Evolutionary conservation across 495 filamentous ascomycete species (phyloP).

Genomic region (Tuber brumale): DNA sequence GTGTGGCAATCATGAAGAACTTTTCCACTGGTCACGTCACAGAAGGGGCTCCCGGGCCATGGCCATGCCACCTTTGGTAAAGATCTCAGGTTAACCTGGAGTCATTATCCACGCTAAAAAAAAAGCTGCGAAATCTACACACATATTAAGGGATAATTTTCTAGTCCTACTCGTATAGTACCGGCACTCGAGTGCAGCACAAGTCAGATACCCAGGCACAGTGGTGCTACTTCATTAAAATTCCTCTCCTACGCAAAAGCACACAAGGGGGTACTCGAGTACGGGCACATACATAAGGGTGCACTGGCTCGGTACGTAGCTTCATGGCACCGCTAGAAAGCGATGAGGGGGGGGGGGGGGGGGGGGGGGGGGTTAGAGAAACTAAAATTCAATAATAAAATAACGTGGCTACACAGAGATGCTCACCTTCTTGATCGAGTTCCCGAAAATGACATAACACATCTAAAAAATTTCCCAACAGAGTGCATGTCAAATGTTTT

Average conservation of each 20-base stretch:
- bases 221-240: neutral
- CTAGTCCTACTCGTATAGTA: neutral
- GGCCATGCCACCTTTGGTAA: too few species aligned
- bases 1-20: too few species aligned
- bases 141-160: neutral
- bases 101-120: too few species aligned
- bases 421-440: conserved; percentile 1
- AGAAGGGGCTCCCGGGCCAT: too few species aligned
- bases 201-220: neutral
- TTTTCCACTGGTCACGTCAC: too few species aligned
- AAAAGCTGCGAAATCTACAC: too few species aligned
- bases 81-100: too few species aligned
- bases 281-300: neutral
- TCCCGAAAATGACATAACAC: neutral
- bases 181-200: neutral
- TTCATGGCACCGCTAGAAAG: neutral
- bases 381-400: neutral
- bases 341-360: neutral
- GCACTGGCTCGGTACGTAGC: neutral
- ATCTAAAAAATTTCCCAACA: neutral
- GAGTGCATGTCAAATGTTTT: neutral
- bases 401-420: neutral
- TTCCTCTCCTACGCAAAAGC: neutral
- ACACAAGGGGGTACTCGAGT: neutral
- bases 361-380: neutral